Conservation (phyloP, 2,329 filamentous ascomycete species). For the Decorospora gaudefroyi region DNA sequence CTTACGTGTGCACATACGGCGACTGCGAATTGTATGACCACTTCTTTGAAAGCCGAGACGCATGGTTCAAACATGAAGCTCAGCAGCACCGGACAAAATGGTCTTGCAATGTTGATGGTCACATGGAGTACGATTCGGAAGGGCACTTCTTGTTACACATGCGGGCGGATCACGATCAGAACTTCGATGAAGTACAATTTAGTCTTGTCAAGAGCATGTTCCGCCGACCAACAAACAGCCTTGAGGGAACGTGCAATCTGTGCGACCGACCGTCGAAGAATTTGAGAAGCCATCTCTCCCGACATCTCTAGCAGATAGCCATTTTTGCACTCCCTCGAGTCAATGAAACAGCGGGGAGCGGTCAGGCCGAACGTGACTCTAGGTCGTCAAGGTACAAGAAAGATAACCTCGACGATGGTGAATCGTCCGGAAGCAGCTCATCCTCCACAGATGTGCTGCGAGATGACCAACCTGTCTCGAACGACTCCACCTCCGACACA, state of each 20-base stretch:
- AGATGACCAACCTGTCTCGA: no score
- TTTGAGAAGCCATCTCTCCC: not conserved
- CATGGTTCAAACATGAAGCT: not conserved
- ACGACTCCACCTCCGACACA: no score
- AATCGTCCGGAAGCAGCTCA: no score
- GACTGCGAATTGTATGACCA: not conserved
- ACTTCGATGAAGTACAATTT: not conserved
- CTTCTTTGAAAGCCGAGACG: not conserved
- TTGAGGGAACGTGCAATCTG: not conserved
- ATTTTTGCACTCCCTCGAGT: not conserved
- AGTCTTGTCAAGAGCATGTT: not conserved
- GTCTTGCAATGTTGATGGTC: not conserved
- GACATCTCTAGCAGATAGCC: not conserved
- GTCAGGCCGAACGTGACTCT: no score
- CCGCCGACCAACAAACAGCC: not conserved
- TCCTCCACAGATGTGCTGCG: no score
- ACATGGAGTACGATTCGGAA: not conserved
- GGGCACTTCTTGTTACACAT: not conserved
- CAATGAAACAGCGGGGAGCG: no score
- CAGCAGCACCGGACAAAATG: not conserved
- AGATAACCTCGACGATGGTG: no score
- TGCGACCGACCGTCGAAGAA: not conserved
- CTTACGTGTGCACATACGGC: not conserved
- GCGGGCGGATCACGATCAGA: not conserved
- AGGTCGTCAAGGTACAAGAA: no score